Evolutionary conservation across 2,329 filamentous ascomycete species (phyloP), one percentile per base, ranked within the genome.

Genomic region (Scopulariopsis brevicaulis): DNA sequence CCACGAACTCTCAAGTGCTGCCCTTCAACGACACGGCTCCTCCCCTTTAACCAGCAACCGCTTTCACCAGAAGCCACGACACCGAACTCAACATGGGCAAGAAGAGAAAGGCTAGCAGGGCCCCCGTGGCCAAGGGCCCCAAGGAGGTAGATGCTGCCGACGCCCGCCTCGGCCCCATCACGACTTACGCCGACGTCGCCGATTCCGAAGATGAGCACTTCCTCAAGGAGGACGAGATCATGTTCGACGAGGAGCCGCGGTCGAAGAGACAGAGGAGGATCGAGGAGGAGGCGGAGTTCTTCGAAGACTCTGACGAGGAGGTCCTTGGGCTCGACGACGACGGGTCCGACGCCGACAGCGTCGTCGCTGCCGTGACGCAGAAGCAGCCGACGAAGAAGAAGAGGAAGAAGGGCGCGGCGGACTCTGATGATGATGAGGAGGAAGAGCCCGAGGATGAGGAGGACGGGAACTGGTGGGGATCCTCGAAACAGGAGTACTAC

Each of bases 201-300:
- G 87, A 96, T 69, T 95, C 91, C 1, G 90, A 96, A 70, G 94
- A 99, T 70, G 90, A 96, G 69, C 96, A 96, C 70, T 90, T 93
- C 66, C 77, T 92, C 60, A 87, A 92, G 62, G 83, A 88, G 63
- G 94, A 99, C 72, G 87, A 89, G 67, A 85, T 99, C 62, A 73
- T 93, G 66, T 79, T 99, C 43, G 90, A 96, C 34, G 90, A 96
- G 63, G 87, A 80, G 37, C 89, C 87, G 15, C 81, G 83, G 46
- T 84, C 85, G 34, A 96, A 96, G 75, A 84, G 89, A 63, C 79
- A 85, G 66, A 84, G 86, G 65, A 87, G 84, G 64, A 73, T 80
- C 59, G 77, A 84, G 59, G 86, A 93, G 66, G 83, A 94, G 61
- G 82, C 84, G 43, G 75, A 71, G 7, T 75, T 77, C 52, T 70